phyloP scores from a whole-genome alignment of 306 rosid species.

The Castanospermum australe region DNA sequence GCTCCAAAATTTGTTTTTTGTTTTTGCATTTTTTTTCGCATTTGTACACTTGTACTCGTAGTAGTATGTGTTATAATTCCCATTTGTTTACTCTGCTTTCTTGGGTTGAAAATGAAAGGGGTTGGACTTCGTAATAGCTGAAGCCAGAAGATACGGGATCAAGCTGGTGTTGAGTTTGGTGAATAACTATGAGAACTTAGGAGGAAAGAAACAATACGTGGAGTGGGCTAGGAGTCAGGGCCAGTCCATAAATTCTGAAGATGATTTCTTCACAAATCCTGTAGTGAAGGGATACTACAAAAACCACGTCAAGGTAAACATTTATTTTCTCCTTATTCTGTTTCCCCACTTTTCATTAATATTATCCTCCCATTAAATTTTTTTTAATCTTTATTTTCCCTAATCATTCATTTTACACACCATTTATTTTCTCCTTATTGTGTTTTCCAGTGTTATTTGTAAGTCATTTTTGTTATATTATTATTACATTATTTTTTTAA shows the following conservation, averaged over 20 bases:
- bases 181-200: conserved; percentile 68
- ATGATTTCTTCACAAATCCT: conserved; percentile 80
- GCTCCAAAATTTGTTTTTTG: no score
- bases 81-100: neutral
- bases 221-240: conserved; percentile 90
- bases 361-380: no score
- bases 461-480: no score
- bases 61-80: neutral
- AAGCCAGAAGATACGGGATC: conserved; percentile 72
- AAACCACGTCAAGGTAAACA: conserved; percentile 74
- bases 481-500: no score
- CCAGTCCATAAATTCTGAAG: conserved; percentile 66
- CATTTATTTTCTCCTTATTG: no score
- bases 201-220: conserved; percentile 91
- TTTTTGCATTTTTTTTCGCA: neutral
- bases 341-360: neutral
- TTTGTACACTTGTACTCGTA: neutral
- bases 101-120: conserved; percentile 55
- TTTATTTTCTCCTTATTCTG: neutral
- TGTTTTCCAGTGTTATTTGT: no score
- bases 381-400: no score
- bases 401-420: no score
- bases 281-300: conserved; percentile 68
- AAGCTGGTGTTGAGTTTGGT: conserved; percentile 83
- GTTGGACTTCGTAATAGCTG: conserved; percentile 73